Percentiles rank a stretch among this genome's conserved stretches.
phyloP scores from a whole-genome alignment of 306 rosid genomes.

The Glycine soja region DNA sequence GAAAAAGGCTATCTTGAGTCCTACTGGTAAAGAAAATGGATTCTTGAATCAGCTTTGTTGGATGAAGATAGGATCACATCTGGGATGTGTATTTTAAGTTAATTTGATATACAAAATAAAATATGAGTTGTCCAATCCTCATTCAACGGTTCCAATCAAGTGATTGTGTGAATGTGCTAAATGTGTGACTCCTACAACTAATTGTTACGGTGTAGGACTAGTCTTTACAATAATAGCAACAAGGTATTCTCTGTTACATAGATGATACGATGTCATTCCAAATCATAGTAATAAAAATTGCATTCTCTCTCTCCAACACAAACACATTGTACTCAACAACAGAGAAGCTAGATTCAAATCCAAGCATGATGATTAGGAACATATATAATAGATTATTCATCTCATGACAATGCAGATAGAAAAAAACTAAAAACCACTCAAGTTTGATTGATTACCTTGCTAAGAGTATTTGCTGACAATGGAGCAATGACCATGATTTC shows the following conservation, averaged over 20 bases:
- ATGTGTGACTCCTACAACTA: neutral
- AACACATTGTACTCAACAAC: conserved; percentile 1
- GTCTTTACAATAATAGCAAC: too few species aligned
- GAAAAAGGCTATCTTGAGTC: too few species aligned
- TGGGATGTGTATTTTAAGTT: too few species aligned
- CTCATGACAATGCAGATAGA: conserved; percentile 6
- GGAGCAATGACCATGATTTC: conserved; percentile 92
- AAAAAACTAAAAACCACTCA: neutral
- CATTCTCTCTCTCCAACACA: neutral
- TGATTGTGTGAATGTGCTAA: neutral
- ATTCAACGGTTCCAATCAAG: too few species aligned
- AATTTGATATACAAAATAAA: too few species aligned
- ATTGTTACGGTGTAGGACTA: too few species aligned
- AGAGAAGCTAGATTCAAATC: neutral
- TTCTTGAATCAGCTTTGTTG: too few species aligned
- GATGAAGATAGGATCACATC: too few species aligned
- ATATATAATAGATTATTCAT: neutral
- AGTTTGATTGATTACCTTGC: conserved; percentile 66
- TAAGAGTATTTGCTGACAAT: conserved; percentile 86
- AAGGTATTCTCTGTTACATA: too few species aligned
- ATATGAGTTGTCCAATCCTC: too few species aligned
- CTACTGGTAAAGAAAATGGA: too few species aligned
- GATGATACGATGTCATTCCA: neutral
- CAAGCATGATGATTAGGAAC: neutral
- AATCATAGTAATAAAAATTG: neutral